A percentile compares a stretch with the other conserved stretches of the same genome.
Conservation (phyloP, 2,329 filamentous ascomycete species). For the Pyrenophora tritici-repentis region DNA sequence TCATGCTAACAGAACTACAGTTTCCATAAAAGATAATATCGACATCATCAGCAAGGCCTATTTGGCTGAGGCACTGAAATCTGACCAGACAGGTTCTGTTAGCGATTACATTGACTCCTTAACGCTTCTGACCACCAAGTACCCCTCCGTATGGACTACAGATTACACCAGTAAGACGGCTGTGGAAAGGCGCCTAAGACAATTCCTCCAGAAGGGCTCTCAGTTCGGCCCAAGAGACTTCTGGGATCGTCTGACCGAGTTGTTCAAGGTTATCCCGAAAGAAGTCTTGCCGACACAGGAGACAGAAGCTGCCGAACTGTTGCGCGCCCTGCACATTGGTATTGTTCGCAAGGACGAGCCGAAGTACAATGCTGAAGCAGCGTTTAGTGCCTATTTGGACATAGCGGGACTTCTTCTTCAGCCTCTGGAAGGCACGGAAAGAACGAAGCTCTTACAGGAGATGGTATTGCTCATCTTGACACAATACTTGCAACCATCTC, state of each 20-base stretch:
- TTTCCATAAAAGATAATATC: slow-evolving; percentile 45
- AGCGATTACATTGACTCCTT: slow-evolving; percentile 72
- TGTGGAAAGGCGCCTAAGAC: slow-evolving; percentile 63
- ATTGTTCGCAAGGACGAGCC: slow-evolving; percentile 77
- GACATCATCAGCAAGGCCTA: slow-evolving; percentile 70
- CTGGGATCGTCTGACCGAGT: slow-evolving; percentile 70
- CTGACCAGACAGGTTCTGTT: slow-evolving; percentile 74
- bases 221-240: slow-evolving; percentile 74
- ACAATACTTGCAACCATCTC: slow-evolving; percentile 57
- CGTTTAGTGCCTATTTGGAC: slow-evolving; percentile 77
- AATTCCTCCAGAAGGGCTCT: slow-evolving; percentile 82
- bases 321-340: slow-evolving; percentile 71
- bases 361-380: slow-evolving; percentile 66
- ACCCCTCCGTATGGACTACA: slow-evolving; percentile 75
- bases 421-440: slow-evolving; percentile 51
- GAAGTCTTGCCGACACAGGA: slow-evolving; percentile 59
- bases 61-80: slow-evolving; percentile 73
- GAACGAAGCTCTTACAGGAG: slow-evolving; percentile 51
- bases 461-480: slow-evolving; percentile 59
- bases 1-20: slow-evolving; percentile 6
- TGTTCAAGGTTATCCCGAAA: slow-evolving; percentile 64
- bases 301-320: slow-evolving; percentile 63
- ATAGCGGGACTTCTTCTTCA: slow-evolving; percentile 58
- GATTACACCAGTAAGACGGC: slow-evolving; percentile 64
- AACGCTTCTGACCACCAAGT: slow-evolving; percentile 64